Percentiles rank a stretch among this genome's conserved stretches.
Conservation (phyloP, 768 basidiomycete genomes). For the Phaffia tasmanica region DNA sequence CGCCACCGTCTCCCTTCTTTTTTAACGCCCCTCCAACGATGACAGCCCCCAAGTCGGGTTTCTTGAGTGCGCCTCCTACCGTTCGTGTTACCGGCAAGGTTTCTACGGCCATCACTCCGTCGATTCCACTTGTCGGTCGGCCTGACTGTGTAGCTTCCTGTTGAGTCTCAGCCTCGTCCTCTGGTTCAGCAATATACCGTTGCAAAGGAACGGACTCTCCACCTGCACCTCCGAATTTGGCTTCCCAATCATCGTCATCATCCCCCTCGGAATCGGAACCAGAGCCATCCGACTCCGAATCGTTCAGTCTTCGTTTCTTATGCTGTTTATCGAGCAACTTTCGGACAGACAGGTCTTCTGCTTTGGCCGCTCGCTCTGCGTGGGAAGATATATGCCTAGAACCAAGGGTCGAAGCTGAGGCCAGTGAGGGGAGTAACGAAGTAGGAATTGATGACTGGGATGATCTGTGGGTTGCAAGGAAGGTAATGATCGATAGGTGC, state of each 20-base stretch:
- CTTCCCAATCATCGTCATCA: constrained; percentile 25
- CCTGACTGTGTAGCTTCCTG: constrained; percentile 11
- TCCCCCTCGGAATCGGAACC: neutral
- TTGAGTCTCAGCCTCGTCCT: constrained; percentile 20
- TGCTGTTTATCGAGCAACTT: constrained; percentile 27
- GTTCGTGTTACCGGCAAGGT: constrained; percentile 15
- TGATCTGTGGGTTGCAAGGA: constrained; percentile 44
- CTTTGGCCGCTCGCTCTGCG: constrained; percentile 27
- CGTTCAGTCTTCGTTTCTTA: neutral
- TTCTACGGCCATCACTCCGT: constrained; percentile 9
- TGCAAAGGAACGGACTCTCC: constrained; percentile 12
- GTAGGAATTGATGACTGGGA: constrained; percentile 58
- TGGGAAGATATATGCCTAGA: constrained; percentile 53
- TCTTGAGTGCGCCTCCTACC: neutral
- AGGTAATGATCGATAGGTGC: neutral
- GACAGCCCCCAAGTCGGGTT: constrained; percentile 17
- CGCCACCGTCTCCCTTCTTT: constrained; percentile 16
- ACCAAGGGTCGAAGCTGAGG: constrained; percentile 74
- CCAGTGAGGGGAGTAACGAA: constrained; percentile 59
- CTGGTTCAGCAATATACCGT: neutral
- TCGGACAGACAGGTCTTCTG: constrained; percentile 28
- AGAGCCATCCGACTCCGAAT: neutral
- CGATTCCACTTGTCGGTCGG: constrained; percentile 18
- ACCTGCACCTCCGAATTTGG: constrained; percentile 6
- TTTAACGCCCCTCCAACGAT: constrained; percentile 22